Conservation (phyloP, 2,329 filamentous ascomycete species). For the Monilinia fructicola region DNA sequence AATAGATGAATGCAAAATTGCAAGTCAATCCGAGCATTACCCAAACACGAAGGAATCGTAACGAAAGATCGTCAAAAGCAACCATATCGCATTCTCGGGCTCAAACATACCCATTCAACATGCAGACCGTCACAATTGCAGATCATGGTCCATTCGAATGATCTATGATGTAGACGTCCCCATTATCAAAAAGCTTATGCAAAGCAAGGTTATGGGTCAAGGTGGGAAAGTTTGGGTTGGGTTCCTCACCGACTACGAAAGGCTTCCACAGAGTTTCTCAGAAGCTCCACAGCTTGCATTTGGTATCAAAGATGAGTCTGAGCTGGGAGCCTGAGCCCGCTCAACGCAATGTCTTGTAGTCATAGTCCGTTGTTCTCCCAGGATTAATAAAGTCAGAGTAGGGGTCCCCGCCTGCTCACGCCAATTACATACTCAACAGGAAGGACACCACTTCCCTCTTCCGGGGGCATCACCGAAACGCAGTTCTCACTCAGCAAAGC, state of each 20-base stretch:
- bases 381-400: no score
- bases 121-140: not conserved
- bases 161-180: not conserved
- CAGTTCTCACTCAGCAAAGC: no score
- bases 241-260: not conserved
- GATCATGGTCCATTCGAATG: not conserved
- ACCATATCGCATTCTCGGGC: not conserved
- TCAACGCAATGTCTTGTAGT: conserved; percentile 9
- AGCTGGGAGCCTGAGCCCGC: not conserved
- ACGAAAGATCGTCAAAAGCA: not conserved
- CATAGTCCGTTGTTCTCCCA: not conserved
- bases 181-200: not conserved
- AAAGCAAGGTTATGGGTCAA: not conserved
- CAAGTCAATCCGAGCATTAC: conserved; percentile 4
- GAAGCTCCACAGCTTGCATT: not conserved
- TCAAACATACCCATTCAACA: not conserved
- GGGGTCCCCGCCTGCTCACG: no score
- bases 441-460: no score
- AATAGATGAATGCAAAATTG: not conserved
- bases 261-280: not conserved
- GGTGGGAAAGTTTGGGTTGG: not conserved
- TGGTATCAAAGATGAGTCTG: not conserved
- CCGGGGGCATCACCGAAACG: no score
- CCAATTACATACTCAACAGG: no score
- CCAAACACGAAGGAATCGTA: not conserved